Evolutionary conservation across 1,139 yeast genomes (phyloP), one percentile per base, ranked within the genome.

Genomic region (Candida sp.): DNA sequence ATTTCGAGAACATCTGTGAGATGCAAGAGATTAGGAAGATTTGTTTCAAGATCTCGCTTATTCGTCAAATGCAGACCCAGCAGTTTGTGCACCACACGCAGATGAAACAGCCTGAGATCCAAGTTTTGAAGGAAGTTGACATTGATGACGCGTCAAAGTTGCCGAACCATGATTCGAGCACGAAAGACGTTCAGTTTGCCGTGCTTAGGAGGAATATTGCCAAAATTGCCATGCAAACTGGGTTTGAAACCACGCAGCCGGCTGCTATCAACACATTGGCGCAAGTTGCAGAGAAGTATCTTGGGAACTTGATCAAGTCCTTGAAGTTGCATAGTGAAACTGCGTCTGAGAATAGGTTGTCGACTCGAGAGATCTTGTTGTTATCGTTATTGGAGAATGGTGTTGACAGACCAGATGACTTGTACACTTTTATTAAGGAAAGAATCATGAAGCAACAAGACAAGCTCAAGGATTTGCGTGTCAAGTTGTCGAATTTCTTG

Each of bases 51-150:
- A 90, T 96, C 31, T 87, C 96, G 3, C 74, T 93, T 48, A 89
- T 96, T 54, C 79, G 97, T 54, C 96, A 90, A 67, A 87, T 94
- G 91, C 97, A 94, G 63, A 93, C 92, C 28, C 90, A 86, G 54
- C 88, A 84, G 55, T 85, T 85, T 69, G 77, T 89, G 51, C 96
- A 89, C 65, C 87, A 86, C 52, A 80, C 91, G 0, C 92, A 87
- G 60, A 77, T 86, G 78, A 83, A 82, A 57, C 85, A 88, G 30
- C 93, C 93, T 3, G 87, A 81, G 51, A 79, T 85, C 34, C 87
- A 84, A 44, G 67, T 77, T 3, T 69, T 93, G 9, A 72, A 75
- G 49, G 96, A 90, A 55, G 68, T 77, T 9, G 98, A 93, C 64
- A 70, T 92, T 27, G 97, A 92, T 62, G 84, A 92, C 3, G 80